Evolutionary conservation across 148 eudicot species (phyloP).

Genomic region (Drosera capensis): DNA sequence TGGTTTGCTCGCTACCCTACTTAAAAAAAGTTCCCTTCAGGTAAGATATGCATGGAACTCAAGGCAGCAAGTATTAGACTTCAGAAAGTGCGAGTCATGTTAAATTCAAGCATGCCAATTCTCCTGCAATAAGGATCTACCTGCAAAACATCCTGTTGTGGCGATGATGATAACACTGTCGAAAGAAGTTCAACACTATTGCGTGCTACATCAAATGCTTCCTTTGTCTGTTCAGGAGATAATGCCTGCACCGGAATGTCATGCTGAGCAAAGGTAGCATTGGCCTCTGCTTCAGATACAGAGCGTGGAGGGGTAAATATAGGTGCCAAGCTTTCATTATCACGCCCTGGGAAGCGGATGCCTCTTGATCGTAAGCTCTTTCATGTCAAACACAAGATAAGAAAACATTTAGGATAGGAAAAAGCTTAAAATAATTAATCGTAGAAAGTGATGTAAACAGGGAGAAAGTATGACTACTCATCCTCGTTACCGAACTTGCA

Average conservation of each 20-base stretch:
- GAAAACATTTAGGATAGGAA: slow-evolving; percentile 6
- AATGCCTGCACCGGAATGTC: slow-evolving; percentile 49
- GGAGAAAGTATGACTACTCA: too few relatives aligned
- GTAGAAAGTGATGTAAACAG: too few relatives aligned
- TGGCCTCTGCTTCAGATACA: slow-evolving; percentile 42
- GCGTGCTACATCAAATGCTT: slow-evolving; percentile 94
- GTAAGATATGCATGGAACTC: too few relatives aligned
- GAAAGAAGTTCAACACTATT: slow-evolving; percentile 84
- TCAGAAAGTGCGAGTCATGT: too few relatives aligned
- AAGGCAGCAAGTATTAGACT: too few relatives aligned
- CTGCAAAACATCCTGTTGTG: slow-evolving; percentile 86
- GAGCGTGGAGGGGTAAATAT: slow-evolving; percentile 85
- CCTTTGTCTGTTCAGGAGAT: slow-evolving; percentile 82
- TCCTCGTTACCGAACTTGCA: too few relatives aligned
- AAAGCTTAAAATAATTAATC: slow-evolving; percentile 1
- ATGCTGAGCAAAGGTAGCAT: slow-evolving; percentile 34
- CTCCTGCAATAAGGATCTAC: slow-evolving; percentile 23
- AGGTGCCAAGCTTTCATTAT: slow-evolving; percentile 81
- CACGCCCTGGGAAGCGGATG: slow-evolving; percentile 88
- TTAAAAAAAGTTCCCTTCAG: too few relatives aligned
- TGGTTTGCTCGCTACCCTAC: too few relatives aligned
- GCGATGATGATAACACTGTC: slow-evolving; percentile 86
- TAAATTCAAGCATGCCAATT: slow-evolving; percentile 2
- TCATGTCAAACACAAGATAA: not conserved
- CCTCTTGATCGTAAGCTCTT: slow-evolving; percentile 94